Base-by-base conservation (phyloP, 2,329 filamentous ascomycete species). In the Lasiodiplodia gonubiensis region DNA sequence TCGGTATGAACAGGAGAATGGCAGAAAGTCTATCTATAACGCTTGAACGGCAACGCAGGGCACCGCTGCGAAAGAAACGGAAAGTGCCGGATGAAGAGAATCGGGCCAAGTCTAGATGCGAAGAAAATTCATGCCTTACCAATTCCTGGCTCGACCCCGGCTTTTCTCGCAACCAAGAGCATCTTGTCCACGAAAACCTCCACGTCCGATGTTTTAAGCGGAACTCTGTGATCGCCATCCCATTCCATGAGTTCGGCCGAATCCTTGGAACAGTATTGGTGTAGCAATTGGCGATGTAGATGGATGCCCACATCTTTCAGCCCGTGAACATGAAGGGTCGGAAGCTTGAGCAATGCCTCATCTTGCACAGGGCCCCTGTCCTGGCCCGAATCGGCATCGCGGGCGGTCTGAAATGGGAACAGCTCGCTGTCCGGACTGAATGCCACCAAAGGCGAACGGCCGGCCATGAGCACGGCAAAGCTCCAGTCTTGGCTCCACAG, bases 181-280 rank as follows among this genome's bases (percentile, higher is more conserved):
- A 64, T 27, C 14, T 48, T 52, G 10, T 64, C 60, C 25, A 55
- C 52, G n/a, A 68, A 30, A 4, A 33, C 25, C 12, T 68, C 39
- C 21, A 93, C 89, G 76, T 93, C 91, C 35, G 77, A 79, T 25
- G 79, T 81, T 81, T 90, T 91, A 68, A 94, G 84, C 2, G 91
- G 90, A 59, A 94, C 81, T 6, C 91, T 80, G 75, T 94, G 92
- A 1, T 83, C 84, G 0, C 90, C 91, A 67, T 92, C 85, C 92
- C 91, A 94, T 76, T 93, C 89, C 1, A 94, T 76, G 54, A 93
- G 69, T 48, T 78, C 83, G 6, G 85, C 80, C 2, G 80, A 86
- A 0, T 81, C 83, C 11, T 80, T 74, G 60, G 86, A 82, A 74
- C 88, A 91, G 75, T 89, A 93, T 63, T 85, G 77, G 10, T 86